A percentile compares a stretch with the other conserved stretches of the same genome.
Conservation (phyloP, 208 protist genomes). For the Histomonas meleagridis region DNA sequence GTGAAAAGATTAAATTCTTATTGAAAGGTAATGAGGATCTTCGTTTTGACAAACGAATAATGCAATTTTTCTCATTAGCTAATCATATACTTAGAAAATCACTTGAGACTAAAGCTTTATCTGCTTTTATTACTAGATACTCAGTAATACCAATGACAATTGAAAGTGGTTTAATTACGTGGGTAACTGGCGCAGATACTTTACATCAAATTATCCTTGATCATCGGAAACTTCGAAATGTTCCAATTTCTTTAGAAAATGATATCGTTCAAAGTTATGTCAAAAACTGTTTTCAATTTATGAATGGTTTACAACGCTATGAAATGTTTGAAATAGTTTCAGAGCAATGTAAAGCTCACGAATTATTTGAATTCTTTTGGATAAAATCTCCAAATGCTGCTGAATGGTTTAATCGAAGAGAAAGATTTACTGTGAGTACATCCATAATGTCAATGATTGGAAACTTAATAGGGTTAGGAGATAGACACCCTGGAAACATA, state of each 20-base stretch:
- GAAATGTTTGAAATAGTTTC: neutral
- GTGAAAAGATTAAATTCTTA: neutral
- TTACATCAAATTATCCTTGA: constrained; percentile 27
- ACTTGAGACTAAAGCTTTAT: neutral
- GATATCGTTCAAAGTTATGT: neutral
- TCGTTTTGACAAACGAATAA: neutral
- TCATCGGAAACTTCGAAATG: neutral
- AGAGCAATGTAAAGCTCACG: neutral
- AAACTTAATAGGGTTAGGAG: neutral
- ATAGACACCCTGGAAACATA: constrained; percentile 14
- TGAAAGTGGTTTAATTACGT: neutral
- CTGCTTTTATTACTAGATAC: neutral
- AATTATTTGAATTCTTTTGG: neutral
- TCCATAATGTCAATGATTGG: constrained; percentile 27
- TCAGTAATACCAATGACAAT: neutral
- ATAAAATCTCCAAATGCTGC: neutral
- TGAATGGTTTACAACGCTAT: neutral
- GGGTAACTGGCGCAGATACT: neutral
- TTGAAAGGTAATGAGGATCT: constrained; percentile 37
- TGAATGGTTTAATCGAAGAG: neutral
- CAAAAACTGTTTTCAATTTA: neutral
- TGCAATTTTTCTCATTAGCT: constrained; percentile 9
- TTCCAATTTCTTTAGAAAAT: neutral
- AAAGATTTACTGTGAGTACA: neutral
- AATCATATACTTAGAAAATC: neutral